Base-by-base conservation (phyloP, 1,284 basidiomycete species). In the Rhizopogon parksii region DNA sequence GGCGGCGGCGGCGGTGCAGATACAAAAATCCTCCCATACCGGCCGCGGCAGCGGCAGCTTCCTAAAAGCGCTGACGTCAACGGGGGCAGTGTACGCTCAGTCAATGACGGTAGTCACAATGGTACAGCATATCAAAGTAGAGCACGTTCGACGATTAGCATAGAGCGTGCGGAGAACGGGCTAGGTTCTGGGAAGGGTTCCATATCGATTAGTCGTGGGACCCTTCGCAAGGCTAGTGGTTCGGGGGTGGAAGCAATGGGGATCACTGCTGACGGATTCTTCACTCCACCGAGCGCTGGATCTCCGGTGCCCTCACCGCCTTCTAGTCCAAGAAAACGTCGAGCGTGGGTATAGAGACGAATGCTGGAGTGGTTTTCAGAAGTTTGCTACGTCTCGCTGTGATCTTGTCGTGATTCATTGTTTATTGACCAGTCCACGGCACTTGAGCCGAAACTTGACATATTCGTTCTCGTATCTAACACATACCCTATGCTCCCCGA, bases 251-350 rank as follows among this genome's bases (percentile, higher is more conserved):
- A 84, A 66, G 82, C 85, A 24, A 62, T 84, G 40, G 76, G 85
- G 17, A 73, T 89, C 48, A 87, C 82, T 27, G 86, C 85, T 27
- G 75, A 72, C 32, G 87, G 87, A 0, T 89, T 89, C 62, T 89
- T 89, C 62, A 70, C 74, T n/a, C 71, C 83, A 1, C 81, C 83
- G 1, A 60, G 61, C 30, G 60, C 66, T 37, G 66, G 64, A 1
- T 69, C 71, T 19, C 68, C 71, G n/a, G 47, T 64, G 6, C 67
- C 69, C 36, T 39, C 61, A 2, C 51, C 56, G 1, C 48, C 51
- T 15, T 49, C 47, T 38, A 19, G 37, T 21, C n/a, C 42, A n/a
- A 32, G 2, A 9, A 32, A 43, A 4, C 34, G 30, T 14, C 30
- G 36, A 32, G 21, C 25, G 9, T 36, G 50, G 24, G 36, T 25